Percentiles rank a stretch among this genome's conserved stretches.
phyloP scores from a whole-genome alignment of 257 asterid genomes.

The Coffea canephora region DNA sequence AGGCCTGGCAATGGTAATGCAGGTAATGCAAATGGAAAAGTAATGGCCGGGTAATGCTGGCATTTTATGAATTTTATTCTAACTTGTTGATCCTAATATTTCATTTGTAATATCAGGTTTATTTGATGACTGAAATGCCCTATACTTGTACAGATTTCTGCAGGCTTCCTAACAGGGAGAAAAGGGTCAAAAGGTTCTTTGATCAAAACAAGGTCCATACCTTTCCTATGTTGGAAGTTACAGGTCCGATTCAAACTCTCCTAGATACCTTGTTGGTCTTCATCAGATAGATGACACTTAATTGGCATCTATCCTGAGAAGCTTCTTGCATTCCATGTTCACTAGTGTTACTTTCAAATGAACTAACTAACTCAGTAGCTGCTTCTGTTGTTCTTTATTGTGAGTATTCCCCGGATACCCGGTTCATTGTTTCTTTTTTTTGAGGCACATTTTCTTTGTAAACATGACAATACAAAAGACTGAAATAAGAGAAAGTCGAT shows the following conservation, averaged over 20 bases:
- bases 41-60: conserved; percentile 60
- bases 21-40: conserved; percentile 25
- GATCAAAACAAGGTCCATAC: conserved; percentile 52
- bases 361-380: no score
- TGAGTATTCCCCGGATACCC: no score
- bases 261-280: conserved; percentile 60
- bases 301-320: no score
- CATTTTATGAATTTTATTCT: background rate
- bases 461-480: no score
- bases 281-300: conserved; percentile 57
- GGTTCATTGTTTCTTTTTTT: no score
- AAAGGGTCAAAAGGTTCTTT: conserved; percentile 62
- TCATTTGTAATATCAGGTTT: background rate
- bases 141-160: conserved; percentile 42
- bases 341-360: no score
- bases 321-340: no score
- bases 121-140: background rate
- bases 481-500: no score
- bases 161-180: conserved; percentile 84
- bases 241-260: conserved; percentile 69
- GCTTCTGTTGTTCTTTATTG: no score
- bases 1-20: background rate
- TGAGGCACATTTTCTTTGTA: no score
- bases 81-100: background rate
- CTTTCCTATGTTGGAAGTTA: conserved; percentile 43